phyloP scores from a whole-genome alignment of 2,329 filamentous ascomycete genomes.

The Davidsoniella australis region DNA sequence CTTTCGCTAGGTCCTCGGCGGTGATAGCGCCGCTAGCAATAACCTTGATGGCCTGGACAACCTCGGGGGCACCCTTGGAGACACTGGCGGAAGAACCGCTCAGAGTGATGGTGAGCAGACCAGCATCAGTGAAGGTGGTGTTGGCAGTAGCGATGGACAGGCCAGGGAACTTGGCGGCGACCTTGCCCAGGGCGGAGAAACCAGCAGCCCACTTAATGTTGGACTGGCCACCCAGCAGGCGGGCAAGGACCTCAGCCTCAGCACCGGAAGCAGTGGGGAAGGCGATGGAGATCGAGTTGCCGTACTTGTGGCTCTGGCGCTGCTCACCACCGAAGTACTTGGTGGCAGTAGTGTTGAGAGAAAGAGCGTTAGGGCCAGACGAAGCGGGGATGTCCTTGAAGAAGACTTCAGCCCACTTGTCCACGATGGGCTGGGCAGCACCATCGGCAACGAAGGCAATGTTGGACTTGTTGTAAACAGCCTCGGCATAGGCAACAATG shows the following conservation, averaged over 20 bases:
- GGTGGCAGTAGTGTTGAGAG: conserved; percentile 42
- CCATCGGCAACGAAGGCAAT: conserved; percentile 86
- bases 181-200: conserved; percentile 80
- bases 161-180: conserved; percentile 46
- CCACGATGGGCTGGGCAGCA: conserved; percentile 55
- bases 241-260: conserved; percentile 70
- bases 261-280: conserved; percentile 79
- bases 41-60: conserved; percentile 68
- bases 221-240: conserved; percentile 78
- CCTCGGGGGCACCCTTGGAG: conserved; percentile 54
- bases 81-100: conserved; percentile 58
- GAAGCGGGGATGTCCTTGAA: conserved; percentile 54
- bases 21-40: conserved; percentile 58
- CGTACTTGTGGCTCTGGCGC: conserved; percentile 57
- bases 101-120: conserved; percentile 71
- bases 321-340: conserved; percentile 96
- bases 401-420: conserved; percentile 86
- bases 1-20: conserved; percentile 82
- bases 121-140: conserved; percentile 80
- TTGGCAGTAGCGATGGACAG: conserved; percentile 59
- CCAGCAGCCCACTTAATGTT: conserved; percentile 91
- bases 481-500: conserved; percentile 57
- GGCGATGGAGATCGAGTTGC: conserved; percentile 74
- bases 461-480: conserved; percentile 76
- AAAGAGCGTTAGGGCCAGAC: conserved; percentile 23